These are phyloP conservation scores for Acanthamoeba divionensis DNA, from an alignment of 208 protist species.

Conservation along the genomic window DNA sequence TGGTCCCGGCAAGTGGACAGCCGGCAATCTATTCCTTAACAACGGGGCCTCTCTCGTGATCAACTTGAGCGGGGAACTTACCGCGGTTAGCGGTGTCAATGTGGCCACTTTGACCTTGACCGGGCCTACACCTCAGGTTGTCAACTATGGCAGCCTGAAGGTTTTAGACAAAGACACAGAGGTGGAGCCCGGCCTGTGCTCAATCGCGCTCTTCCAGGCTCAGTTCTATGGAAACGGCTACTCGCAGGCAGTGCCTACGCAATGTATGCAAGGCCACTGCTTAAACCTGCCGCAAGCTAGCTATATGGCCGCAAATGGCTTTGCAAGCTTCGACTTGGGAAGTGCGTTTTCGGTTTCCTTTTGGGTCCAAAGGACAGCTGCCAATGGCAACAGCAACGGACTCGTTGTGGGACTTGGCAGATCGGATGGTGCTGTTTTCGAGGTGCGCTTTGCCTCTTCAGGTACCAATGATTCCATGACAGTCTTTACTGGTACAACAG, in stretches of 20 bases:
- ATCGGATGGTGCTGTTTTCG: neutral
- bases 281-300: too few relatives aligned
- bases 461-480: too few relatives aligned
- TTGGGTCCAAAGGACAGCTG: conserved; percentile 31
- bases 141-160: neutral
- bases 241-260: too few relatives aligned
- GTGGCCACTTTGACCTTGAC: too few relatives aligned
- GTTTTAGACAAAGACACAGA: neutral
- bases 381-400: neutral
- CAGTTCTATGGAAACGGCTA: too few relatives aligned
- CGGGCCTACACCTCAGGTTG: neutral
- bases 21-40: conserved; percentile 24
- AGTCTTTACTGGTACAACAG: conserved; percentile 13
- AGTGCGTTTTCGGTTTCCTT: neutral
- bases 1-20: conserved; percentile 31
- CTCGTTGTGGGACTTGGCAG: conserved; percentile 5
- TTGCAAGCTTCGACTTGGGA: conserved; percentile 32
- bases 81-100: neutral
- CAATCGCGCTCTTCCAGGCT: neutral
- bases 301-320: conserved; percentile 12
- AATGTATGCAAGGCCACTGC: too few relatives aligned
- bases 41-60: neutral
- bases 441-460: neutral
- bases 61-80: neutral
- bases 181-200: neutral